Evolutionary conservation across 2,329 filamentous ascomycete genomes (phyloP).

Genomic region (Fusarium transvaalense): DNA sequence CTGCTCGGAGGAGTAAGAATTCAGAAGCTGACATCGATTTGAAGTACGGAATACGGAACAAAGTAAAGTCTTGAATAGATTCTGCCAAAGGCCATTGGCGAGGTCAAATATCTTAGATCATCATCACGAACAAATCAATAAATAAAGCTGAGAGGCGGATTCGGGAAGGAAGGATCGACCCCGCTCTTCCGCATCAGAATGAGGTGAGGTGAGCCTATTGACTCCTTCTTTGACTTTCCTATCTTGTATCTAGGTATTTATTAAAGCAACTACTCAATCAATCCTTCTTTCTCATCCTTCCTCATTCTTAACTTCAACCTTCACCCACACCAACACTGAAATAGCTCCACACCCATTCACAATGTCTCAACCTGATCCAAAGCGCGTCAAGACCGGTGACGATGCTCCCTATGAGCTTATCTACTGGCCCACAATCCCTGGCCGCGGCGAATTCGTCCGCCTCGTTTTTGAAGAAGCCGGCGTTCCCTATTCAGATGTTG

Average conservation of each 20-base stretch:
- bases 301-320: not conserved
- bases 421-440: slow-evolving; percentile 79
- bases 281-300: not conserved
- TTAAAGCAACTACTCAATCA: not conserved
- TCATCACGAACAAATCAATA: not conserved
- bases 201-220: slow-evolving; percentile 11
- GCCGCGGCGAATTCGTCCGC: slow-evolving; percentile 80
- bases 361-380: slow-evolving; percentile 45
- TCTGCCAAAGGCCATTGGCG: not conserved
- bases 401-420: slow-evolving; percentile 71
- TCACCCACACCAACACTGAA: not conserved
- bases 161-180: slow-evolving; percentile 6
- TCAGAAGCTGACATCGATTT: not conserved
- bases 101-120: not conserved
- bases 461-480: slow-evolving; percentile 77
- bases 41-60: no score
- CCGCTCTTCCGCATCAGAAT: slow-evolving; percentile 22
- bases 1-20: no score
- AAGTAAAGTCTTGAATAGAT: no score
- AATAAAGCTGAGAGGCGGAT: not conserved
- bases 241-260: not conserved
- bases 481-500: slow-evolving; percentile 71
- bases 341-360: not conserved
- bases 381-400: slow-evolving; percentile 54
- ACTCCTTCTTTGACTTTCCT: not conserved